phyloP scores from a whole-genome alignment of 768 basidiomycete genomes.

The Leucosporidium creatinivorum region DNA sequence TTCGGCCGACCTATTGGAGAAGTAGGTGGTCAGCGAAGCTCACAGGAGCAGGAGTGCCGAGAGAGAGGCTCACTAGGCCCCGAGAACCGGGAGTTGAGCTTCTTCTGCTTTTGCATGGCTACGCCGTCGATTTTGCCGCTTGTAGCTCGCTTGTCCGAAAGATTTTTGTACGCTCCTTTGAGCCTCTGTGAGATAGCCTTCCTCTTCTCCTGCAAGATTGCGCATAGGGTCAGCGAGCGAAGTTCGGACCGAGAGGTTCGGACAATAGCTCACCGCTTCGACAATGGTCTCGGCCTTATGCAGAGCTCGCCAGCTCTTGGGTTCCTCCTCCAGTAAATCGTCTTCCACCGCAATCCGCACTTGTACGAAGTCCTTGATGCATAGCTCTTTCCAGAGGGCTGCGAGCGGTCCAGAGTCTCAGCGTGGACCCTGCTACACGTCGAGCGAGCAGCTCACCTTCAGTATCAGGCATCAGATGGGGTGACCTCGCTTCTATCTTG shows the following conservation, averaged over 20 bases:
- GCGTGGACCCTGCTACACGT: constrained; percentile 10
- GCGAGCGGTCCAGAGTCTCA: neutral
- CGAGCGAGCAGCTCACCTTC: constrained; percentile 11
- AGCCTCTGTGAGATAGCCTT: neutral
- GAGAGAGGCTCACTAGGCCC: neutral
- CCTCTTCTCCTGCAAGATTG: neutral
- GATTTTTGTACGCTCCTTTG: neutral
- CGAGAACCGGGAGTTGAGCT: neutral
- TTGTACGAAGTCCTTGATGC: constrained; percentile 24
- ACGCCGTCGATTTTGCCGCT: constrained; percentile 8
- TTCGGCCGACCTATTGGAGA: constrained; percentile 14
- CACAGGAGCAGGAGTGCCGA: no score
- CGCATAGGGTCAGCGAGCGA: no score
- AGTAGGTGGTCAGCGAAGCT: no score
- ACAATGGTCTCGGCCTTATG: constrained; percentile 12
- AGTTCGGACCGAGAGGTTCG: no score
- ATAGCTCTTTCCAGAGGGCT: constrained; percentile 20
- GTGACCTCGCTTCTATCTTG: constrained; percentile 14
- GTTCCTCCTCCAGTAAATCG: neutral
- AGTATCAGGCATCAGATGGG: constrained; percentile 4
- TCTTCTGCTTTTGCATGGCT: neutral
- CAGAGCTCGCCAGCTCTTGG: constrained; percentile 7
- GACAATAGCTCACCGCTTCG: constrained; percentile 4
- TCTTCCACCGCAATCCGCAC: constrained; percentile 25
- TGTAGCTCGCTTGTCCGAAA: constrained; percentile 5